Evolutionary conservation across 192 early-diverging fungal species (phyloP), one percentile per base, ranked within the genome.

Genomic region (Linnemannia zychae): DNA sequence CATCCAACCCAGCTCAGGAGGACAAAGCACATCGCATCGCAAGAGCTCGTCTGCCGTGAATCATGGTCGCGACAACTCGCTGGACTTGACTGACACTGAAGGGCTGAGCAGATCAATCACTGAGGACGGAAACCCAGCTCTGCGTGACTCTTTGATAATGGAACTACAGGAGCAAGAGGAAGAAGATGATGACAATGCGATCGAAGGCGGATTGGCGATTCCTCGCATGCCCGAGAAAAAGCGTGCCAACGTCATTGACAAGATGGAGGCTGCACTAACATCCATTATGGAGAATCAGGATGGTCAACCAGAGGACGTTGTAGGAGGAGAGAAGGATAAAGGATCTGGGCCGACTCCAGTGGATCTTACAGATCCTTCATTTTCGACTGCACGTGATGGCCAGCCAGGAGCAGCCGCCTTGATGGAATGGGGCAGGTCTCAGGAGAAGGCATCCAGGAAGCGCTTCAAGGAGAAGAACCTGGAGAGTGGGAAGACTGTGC

Each of bases 251-350:
- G 83, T 85, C 36, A 79, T 85, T 24, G 77, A 80, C 36, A 88
- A 90, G 17, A 87, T 92, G 9, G 90, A 92, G 49, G 91, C 91
- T 7, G 90, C 88, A 24, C 73, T 92, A n/a, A 82, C 86, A 18
- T 88, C 90, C 0, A 92, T 92, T 38, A 85, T 92, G 74, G 90
- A 92, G 31, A 85, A 65, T 3, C 83, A 79, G 12, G 73, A 75
- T 15, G 40, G 67, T 22, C 80, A 76, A 31, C 71, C 68, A 3
- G 76, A 84, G 24, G 81, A 78, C n/a, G 36, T 74, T 1, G 20
- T 38, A 3, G 47, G 53, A 28, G 44, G 22, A 44, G 28, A 71
- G 72, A 69, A 78, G 52, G 72, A 52, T 5, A 74, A 57, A 33
- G 72, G 40, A 33, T 3, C 47, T 24, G 63, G 48, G 3, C 4